Percentiles rank a stretch among this genome's conserved stretches.
Conservation (phyloP, 2,329 filamentous ascomycete genomes). For the Tolypocladium capitatum region DNA sequence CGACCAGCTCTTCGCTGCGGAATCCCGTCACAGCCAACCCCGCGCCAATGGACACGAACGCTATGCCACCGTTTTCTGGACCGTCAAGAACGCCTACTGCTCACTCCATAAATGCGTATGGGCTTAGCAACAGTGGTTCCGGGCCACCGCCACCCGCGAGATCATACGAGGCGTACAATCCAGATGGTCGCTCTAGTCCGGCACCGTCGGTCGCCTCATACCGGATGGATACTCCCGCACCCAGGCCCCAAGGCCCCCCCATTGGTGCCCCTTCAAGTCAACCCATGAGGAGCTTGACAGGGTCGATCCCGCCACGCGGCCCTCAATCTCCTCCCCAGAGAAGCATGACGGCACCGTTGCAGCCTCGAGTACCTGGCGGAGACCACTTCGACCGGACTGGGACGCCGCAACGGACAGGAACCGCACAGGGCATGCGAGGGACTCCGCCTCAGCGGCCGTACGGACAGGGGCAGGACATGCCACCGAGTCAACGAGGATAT, state of each 20-base stretch:
- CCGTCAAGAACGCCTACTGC: slow-evolving; percentile 17
- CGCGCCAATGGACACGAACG: slow-evolving; percentile 12
- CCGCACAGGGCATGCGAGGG: slow-evolving; percentile 9
- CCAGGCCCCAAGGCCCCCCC: slow-evolving; percentile 8
- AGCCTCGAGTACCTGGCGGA: slow-evolving; percentile 15
- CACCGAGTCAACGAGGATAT: slow-evolving; percentile 11
- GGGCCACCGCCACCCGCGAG: slow-evolving; percentile 7
- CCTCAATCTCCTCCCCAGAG: slow-evolving; percentile 25
- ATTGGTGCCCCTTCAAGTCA: slow-evolving; percentile 11
- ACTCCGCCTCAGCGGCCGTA: background rate
- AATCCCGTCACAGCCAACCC: slow-evolving; percentile 16
- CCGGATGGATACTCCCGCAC: slow-evolving; percentile 9
- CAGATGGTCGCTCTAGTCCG: slow-evolving; percentile 19
- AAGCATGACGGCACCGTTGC: slow-evolving; percentile 31
- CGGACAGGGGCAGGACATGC: background rate
- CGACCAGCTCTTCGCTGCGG: slow-evolving; percentile 5
- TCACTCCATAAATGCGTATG: slow-evolving; percentile 3
- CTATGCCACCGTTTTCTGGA: slow-evolving; percentile 19
- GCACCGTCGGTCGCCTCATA: slow-evolving; percentile 16
- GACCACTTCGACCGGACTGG: background rate
- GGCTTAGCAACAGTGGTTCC: slow-evolving; percentile 17
- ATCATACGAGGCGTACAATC: slow-evolving; percentile 17
- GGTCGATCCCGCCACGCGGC: slow-evolving; percentile 19
- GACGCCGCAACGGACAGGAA: slow-evolving; percentile 14
- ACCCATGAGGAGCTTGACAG: slow-evolving; percentile 26